Conservation (phyloP, 2,329 filamentous ascomycete species). For the Xylariaceae sp. region DNA sequence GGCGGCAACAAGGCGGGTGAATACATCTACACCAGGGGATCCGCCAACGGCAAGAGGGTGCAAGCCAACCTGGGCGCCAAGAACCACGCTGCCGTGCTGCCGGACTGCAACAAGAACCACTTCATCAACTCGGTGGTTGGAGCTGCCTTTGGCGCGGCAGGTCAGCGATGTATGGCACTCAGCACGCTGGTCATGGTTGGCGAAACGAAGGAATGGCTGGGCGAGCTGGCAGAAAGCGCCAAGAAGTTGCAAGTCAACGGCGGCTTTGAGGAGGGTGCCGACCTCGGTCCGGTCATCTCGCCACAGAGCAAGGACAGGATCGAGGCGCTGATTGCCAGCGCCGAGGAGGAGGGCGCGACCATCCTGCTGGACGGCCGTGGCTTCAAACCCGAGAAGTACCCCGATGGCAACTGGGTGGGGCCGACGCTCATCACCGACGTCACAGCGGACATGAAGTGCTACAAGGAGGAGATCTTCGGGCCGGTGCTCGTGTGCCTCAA, state of each 20-base stretch:
- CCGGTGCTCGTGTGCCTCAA: constrained; percentile 78
- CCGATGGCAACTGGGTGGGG: constrained; percentile 77
- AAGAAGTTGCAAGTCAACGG: constrained; percentile 68
- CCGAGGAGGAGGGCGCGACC: constrained; percentile 72
- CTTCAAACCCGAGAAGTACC: constrained; percentile 68
- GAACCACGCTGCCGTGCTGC: constrained; percentile 79
- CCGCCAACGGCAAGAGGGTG: constrained; percentile 79
- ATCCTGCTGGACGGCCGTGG: constrained; percentile 77
- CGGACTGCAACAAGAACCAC: constrained; percentile 86
- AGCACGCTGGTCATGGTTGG: constrained; percentile 78
- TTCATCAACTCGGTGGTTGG: constrained; percentile 78
- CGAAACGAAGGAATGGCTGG: constrained; percentile 76
- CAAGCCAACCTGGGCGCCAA: constrained; percentile 84
- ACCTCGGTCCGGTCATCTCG: constrained; percentile 76
- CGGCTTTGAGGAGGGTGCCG: constrained; percentile 72
- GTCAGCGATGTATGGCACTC: constrained; percentile 81
- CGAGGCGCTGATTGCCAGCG: constrained; percentile 65
- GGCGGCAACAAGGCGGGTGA: constrained; percentile 82
- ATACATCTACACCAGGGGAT: constrained; percentile 74
- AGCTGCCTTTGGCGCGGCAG: constrained; percentile 77
- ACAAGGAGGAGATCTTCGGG: constrained; percentile 79
- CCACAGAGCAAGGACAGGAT: constrained; percentile 73
- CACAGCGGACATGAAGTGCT: constrained; percentile 74
- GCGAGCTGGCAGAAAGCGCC: constrained; percentile 69
- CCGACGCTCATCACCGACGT: constrained; percentile 80